Evolutionary conservation across 2,329 filamentous ascomycete genomes (phyloP), one percentile per base, ranked within the genome.

Genomic region (Sordariomycetes sp.): DNA sequence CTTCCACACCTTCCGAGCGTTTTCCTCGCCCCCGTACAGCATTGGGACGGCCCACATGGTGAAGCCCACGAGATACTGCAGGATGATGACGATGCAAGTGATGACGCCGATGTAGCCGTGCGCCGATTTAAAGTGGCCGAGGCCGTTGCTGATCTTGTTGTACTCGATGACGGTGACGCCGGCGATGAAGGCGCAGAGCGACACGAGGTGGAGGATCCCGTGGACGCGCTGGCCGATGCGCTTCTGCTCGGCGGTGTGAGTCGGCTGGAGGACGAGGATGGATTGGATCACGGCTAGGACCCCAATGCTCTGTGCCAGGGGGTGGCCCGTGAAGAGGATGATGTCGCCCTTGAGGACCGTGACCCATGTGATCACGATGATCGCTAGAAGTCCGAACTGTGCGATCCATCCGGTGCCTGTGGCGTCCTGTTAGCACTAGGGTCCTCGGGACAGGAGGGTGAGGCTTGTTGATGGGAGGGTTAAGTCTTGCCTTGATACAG

Each of bases 241-340:
- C 72, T 96, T 96, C 72, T 96, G 88, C 17, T 76, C 70, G 1
- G 84, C 74, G 0, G 88, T 88, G 64, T 87, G 81, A 0, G 92
- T 96, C 1, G 92, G 94, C 69, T 99, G 94, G 39, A 97, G 80
- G 63, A 94, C 74, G 56, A 97, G 82, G 62, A 91, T 82, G 57
- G 86, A 86, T 75, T 96, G 86, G 20, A 87, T 79, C 64, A 94
- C 76, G 59, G 89, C 76, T 61, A 96, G 76, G 59, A 95, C 70
- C 54, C 84, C 90, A 58, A 86, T 62, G 12, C 74, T 77, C 71
- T 80, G 76, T 59, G 85, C 75, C 67, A 96, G 84, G 8, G 92
- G 92, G 70, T 97, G 92, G 10, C 86, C 83, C 20, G 89, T 90
- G 78, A 97, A 96, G 64, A 96, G 82, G 45, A 89, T 87, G 60